A percentile compares a stretch with the other conserved stretches of the same genome.
phyloP scores from a whole-genome alignment of 1,284 basidiomycete genomes.

The Schizopora paradoxa region DNA sequence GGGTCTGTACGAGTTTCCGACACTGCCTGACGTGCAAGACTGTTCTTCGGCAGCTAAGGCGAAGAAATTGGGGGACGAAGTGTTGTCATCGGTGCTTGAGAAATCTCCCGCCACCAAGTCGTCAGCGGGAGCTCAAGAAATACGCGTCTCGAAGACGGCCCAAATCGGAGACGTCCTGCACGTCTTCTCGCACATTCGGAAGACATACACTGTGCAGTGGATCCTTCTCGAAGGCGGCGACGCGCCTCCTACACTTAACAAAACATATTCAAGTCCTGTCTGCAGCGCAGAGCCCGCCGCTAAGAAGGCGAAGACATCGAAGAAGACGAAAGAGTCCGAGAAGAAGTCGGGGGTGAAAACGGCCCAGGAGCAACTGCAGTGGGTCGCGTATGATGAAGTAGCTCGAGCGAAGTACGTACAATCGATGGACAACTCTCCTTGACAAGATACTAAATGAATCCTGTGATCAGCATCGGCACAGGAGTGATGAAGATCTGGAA shows the following conservation, averaged over 20 bases:
- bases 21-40: conserved; percentile 36
- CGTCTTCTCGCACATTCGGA: conserved; percentile 86
- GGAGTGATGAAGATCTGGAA: conserved; percentile 60
- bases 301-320: conserved; percentile 10
- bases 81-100: conserved; percentile 18
- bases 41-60: background rate
- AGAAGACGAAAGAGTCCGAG: conserved; percentile 12
- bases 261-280: conserved; percentile 23
- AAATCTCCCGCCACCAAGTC: conserved; percentile 17
- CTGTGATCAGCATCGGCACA: conserved; percentile 47
- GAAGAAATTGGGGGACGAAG: conserved; percentile 7
- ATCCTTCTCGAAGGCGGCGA: conserved; percentile 53
- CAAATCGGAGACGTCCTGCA: conserved; percentile 68
- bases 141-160: conserved; percentile 33
- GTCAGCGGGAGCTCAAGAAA: conserved; percentile 4
- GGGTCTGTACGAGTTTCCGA: conserved; percentile 82
- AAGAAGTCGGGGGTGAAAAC: background rate
- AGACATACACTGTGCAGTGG: conserved; percentile 83
- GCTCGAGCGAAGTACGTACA: conserved; percentile 25
- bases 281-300: background rate
- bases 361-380: conserved; percentile 16
- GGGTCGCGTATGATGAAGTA: conserved; percentile 26
- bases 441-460: conserved; percentile 12
- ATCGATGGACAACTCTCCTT: conserved; percentile 12
- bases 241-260: conserved; percentile 27